These are phyloP conservation scores for Psilocybe subaeruginosa DNA, from an alignment of 768 basidiomycete species.

Conservation along the genomic window DNA sequence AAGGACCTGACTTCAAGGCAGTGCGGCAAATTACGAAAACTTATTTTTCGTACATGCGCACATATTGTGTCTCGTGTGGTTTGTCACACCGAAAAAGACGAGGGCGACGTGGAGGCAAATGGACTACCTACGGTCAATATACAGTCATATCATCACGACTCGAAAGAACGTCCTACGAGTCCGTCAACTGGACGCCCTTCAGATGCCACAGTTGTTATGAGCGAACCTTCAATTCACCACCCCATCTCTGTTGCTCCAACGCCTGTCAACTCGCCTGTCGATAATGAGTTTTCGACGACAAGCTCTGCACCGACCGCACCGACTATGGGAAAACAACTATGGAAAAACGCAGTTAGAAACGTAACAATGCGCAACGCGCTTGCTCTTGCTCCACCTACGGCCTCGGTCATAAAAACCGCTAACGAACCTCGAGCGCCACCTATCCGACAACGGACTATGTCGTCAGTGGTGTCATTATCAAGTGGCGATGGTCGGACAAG, in stretches of 20 bases:
- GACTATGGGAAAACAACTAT: slow-evolving; percentile 41
- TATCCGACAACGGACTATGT: slow-evolving; percentile 24
- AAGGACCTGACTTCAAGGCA: background rate
- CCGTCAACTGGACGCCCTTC: slow-evolving; percentile 21
- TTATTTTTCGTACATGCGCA: background rate
- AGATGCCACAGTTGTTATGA: slow-evolving; percentile 25
- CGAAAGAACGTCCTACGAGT: slow-evolving; percentile 16
- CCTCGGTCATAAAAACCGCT: background rate
- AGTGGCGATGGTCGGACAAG: slow-evolving; percentile 15
- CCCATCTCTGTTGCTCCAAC: slow-evolving; percentile 14
- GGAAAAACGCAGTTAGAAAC: slow-evolving; percentile 45
- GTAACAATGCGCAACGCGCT: slow-evolving; percentile 41
- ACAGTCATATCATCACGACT: slow-evolving; percentile 2
- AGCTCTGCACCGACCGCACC: slow-evolving; percentile 14
- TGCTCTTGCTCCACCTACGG: background rate
- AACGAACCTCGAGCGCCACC: slow-evolving; percentile 18
- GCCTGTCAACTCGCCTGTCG: slow-evolving; percentile 23
- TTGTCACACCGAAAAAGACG: background rate
- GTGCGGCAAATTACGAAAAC: slow-evolving; percentile 6
- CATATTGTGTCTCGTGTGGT: background rate
- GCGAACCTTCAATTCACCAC: slow-evolving; percentile 16
- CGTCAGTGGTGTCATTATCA: slow-evolving; percentile 17
- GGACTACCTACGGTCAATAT: slow-evolving; percentile 25
- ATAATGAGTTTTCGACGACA: slow-evolving; percentile 20
- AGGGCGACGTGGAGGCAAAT: slow-evolving; percentile 29